Evolutionary conservation across 495 filamentous ascomycete species (phyloP), one percentile per base, ranked within the genome.

Genomic region (Trichocladium uniseriatum): DNA sequence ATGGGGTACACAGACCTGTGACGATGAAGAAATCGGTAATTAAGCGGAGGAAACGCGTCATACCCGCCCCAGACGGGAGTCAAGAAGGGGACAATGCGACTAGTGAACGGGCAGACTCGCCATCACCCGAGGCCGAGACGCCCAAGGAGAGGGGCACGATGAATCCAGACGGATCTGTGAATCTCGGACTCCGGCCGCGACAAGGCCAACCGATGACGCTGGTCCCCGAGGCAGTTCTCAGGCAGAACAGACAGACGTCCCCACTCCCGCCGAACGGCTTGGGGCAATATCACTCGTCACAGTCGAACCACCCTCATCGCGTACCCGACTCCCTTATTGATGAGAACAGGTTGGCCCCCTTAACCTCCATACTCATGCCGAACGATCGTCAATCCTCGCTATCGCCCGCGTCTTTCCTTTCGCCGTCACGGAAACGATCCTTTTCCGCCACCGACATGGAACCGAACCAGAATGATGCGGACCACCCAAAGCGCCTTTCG

Each of bases 1-100:
- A 98, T 61, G 89, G 90, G 45, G 81, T 86, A 42, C 91, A 95
- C 68, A 79, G 92, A 27, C 92, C 92, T 6, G 85, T 89, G 11
- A 85, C 85, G 0, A 97, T 98, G 94, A 98, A 98, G 67, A 97
- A 95, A 68, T 83, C 85, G 0, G 81, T 92, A 44, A 98, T 98
- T 64, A 97, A 97, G 68, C 80, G 92, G 36, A 82, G 92, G 50
- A 98, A 97, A 70, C 84, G 92, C 16, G 89, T 98, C 14, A 88
- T 98, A 36, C 91, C 92, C 16, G 89, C 86, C 15, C 66, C 77
- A 38, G 82, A 63, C 18, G 59, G 46, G 0, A 48, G 37, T 10
- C 49, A 53, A 8, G 70, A 70, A 35, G 51, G 49, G 32, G 71
- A 70, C 48, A 67, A 67, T 43, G 69, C 66, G 31, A 55, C 71